Evolutionary conservation across 345 rosid species (phyloP).

Genomic region (Rhodamnia argentea): DNA sequence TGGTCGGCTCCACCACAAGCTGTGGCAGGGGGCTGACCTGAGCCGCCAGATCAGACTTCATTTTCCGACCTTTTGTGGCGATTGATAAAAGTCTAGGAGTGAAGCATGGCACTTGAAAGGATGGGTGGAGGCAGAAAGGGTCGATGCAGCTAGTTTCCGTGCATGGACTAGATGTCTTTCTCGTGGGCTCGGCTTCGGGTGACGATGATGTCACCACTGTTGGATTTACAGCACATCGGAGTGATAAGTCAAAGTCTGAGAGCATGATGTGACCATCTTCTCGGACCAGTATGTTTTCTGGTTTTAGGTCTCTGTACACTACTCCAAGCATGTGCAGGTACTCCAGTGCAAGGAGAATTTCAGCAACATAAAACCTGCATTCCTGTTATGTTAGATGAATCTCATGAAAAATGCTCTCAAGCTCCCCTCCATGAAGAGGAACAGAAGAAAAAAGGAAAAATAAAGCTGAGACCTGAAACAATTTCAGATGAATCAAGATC

Average conservation of each 20-base stretch:
- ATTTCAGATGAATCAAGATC: neutral
- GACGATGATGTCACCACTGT: conserved; percentile 33
- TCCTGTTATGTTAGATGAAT: neutral
- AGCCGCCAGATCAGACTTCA: conserved; percentile 46
- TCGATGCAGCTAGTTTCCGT: conserved; percentile 64
- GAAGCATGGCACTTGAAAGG: conserved; percentile 77
- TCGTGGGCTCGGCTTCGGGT: conserved; percentile 24
- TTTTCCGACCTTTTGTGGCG: conserved; percentile 44
- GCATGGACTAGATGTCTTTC: conserved; percentile 57
- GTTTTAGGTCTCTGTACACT: conserved; percentile 71
- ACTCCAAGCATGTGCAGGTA: conserved; percentile 86
- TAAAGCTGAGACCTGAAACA: neutral
- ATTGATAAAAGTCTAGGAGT: conserved; percentile 60
- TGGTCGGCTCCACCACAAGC: conserved; percentile 72
- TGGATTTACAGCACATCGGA: conserved; percentile 46
- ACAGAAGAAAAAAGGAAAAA: neutral
- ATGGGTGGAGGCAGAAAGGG: conserved; percentile 69
- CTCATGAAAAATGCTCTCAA: neutral
- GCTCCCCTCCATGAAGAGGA: neutral
- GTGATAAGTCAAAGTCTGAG: conserved; percentile 72
- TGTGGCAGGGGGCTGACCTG: conserved; percentile 58
- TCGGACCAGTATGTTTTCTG: conserved; percentile 67
- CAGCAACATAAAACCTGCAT: conserved; percentile 67
- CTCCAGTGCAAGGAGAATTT: conserved; percentile 70
- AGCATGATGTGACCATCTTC: conserved; percentile 92